Base-by-base conservation (phyloP, 225 moss, liverwort and hornwort genomes). In the Neckera pumila region DNA sequence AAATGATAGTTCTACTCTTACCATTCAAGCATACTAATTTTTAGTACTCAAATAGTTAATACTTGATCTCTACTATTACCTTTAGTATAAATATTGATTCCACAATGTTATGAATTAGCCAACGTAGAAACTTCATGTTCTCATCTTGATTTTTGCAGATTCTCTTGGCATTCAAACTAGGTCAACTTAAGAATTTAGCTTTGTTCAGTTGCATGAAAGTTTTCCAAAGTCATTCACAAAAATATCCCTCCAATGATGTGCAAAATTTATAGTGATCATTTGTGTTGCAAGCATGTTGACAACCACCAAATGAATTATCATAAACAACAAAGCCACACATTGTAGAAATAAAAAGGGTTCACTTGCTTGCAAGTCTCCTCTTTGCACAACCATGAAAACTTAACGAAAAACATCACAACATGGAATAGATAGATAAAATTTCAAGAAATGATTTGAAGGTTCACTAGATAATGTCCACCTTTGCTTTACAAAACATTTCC, bases 61-160 rank as follows among this genome's bases (percentile, higher is more conserved):
- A 25, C 14, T 14, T 40, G 14, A 40, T 40, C 25, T 40, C 2
- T 1, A 8, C 3, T 40, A 1, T 8, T 40, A 40, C 3, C 14
- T 14, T 3, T 40, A 14, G 6, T 40, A 40, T 8, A 23, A 40
- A 2, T 4, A 14, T 2, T 40, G 2, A 23, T 25, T 40, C 40
- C 0, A 70, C 23, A 40, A 25, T 0, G 0, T 5, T 14, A 1
- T 4, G 2, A 25, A 1, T 5, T 70, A 40, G 25, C 40, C 25
- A 23, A 25, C 0, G 5, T 43, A 16, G 6, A 15, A 8, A 42
- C 10, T 15, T 40, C 6, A 70, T 26, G 40, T 40, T 3, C 8
- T 70, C 42, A 15, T 42, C 2, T 14, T 13, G 19, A 3, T 18
- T 65, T 18, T 9, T 2, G 9, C 19, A 65, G 5, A 34, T 3